A percentile compares a stretch with the other conserved stretches of the same genome.
Evolutionary conservation across 352 stramenopile species (phyloP).

Genomic region (Phytopythium montanum): DNA sequence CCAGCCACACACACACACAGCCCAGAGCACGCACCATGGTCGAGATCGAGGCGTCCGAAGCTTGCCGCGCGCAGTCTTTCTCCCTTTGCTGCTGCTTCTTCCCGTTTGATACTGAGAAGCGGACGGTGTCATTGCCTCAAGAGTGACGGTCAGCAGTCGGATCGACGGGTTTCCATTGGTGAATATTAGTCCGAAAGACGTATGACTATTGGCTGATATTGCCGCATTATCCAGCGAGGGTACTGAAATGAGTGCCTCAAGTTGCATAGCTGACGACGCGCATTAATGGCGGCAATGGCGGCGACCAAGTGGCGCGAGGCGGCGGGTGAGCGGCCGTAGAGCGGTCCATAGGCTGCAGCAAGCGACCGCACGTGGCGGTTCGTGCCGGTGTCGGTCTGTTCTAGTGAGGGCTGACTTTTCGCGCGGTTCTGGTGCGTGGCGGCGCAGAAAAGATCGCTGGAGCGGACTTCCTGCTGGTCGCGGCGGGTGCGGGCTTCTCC

Average conservation of each 20-base stretch:
- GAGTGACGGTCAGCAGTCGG: not conserved
- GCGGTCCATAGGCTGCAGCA: not conserved
- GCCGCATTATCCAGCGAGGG: not conserved
- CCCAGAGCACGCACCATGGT: conserved; percentile 5
- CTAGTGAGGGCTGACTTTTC: not conserved
- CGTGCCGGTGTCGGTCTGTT: not conserved
- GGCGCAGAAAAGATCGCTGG: conserved; percentile 53
- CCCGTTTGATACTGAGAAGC: not conserved
- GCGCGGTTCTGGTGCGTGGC: not conserved
- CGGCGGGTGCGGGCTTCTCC: conserved; percentile 88
- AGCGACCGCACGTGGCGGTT: not conserved
- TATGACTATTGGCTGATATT: conserved; percentile 1
- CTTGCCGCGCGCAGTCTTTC: not conserved
- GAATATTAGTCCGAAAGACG: not conserved
- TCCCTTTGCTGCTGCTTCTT: not conserved
- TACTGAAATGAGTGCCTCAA: not conserved
- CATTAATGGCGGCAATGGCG: not conserved
- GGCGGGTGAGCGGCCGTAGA: not conserved
- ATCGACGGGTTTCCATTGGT: conserved; percentile 1
- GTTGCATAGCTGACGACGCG: not conserved
- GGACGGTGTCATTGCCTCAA: not conserved
- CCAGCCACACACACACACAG: not conserved
- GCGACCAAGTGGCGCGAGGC: conserved; percentile 5
- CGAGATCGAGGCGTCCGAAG: not conserved
- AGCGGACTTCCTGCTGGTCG: conserved; percentile 85